Evolutionary conservation across 1,284 basidiomycete genomes (phyloP).

Genomic region (Fomitiporia mediterranea): DNA sequence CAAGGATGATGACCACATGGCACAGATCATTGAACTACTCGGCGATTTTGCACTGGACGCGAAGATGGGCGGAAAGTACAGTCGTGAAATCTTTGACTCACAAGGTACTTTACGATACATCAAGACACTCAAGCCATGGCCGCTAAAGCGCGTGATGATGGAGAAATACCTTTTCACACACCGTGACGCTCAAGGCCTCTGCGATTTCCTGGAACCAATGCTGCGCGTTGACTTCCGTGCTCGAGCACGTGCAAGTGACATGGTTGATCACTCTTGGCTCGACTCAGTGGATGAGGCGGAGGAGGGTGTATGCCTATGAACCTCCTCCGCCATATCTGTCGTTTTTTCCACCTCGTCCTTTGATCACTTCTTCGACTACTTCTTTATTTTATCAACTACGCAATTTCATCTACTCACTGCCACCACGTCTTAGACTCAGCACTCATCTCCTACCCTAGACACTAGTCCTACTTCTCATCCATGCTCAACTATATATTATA

Average conservation of each 20-base stretch:
- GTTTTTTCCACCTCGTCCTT: background rate
- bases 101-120: constrained; percentile 68
- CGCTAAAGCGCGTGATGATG: constrained; percentile 73
- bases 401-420: constrained; percentile 1
- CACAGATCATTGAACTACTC: constrained; percentile 86
- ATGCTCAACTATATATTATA: constrained; percentile 8
- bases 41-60: constrained; percentile 66
- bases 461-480: background rate
- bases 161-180: constrained; percentile 79
- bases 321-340: background rate
- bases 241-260: constrained; percentile 67
- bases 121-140: constrained; percentile 78
- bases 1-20: constrained; percentile 94
- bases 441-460: constrained; percentile 6
- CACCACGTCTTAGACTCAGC: constrained; percentile 12
- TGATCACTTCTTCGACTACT: background rate
- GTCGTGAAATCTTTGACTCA: constrained; percentile 77
- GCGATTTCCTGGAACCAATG: constrained; percentile 79
- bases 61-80: constrained; percentile 82
- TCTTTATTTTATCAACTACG: background rate
- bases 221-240: constrained; percentile 65
- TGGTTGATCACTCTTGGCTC: constrained; percentile 75
- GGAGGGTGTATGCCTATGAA: constrained; percentile 28
- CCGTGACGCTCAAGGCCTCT: constrained; percentile 52
- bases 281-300: constrained; percentile 43